Conservation (phyloP, 176 grass and related monocot species). For the Typha latifolia region DNA sequence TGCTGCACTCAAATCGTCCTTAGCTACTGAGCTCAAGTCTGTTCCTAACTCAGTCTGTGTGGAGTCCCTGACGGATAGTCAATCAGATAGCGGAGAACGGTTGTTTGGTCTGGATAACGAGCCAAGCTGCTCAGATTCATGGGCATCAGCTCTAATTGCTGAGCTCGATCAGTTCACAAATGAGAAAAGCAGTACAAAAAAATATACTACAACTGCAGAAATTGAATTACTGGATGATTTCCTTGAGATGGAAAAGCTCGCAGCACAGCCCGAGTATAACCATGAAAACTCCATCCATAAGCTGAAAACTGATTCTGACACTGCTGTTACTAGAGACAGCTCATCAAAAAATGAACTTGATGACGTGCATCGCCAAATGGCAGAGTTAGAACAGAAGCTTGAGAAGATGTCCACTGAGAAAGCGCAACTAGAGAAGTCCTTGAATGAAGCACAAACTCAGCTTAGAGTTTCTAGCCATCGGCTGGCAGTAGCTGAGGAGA, state of each 20-base stretch:
- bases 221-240: conserved; percentile 63
- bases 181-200: conserved; percentile 38
- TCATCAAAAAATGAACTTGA: conserved; percentile 6
- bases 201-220: conserved; percentile 25
- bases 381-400: conserved; percentile 41
- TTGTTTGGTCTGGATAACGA: background rate
- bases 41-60: conserved; percentile 20
- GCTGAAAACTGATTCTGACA: background rate
- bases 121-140: conserved; percentile 68
- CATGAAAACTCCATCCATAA: background rate
- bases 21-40: conserved; percentile 16
- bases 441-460: conserved; percentile 42
- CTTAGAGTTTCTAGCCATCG: conserved; percentile 29
- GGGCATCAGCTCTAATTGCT: conserved; percentile 40
- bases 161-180: conserved; percentile 74
- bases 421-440: conserved; percentile 38
- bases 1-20: conserved; percentile 14
- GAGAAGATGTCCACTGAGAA: conserved; percentile 47
- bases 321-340: background rate
- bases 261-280: conserved; percentile 8
- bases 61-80: conserved; percentile 32
- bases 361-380: conserved; percentile 8
- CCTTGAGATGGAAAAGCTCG: conserved; percentile 80
- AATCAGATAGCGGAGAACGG: conserved; percentile 31
- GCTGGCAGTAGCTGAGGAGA: conserved; percentile 43